These are phyloP conservation scores for Zarea fungicola DNA, from an alignment of 2,329 filamentous ascomycete species.

Conservation along the genomic window DNA sequence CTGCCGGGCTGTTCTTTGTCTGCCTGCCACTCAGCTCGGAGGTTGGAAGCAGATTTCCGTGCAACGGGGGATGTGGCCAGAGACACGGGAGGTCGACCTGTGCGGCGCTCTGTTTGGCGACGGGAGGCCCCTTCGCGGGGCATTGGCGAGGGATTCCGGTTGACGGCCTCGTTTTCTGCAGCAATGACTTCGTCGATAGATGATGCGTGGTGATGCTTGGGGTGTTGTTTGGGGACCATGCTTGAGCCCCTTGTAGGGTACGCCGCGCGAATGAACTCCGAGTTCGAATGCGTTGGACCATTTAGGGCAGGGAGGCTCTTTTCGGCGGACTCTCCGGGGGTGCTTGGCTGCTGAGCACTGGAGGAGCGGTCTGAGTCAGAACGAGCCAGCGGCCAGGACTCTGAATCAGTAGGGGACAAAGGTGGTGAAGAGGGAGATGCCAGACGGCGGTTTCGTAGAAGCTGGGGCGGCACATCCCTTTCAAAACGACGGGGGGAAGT, in stretches of 20 bases:
- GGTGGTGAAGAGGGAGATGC: slow-evolving; percentile 3
- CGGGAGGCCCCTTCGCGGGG: not conserved
- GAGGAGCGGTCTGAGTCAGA: not conserved
- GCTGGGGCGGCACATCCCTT: slow-evolving; percentile 6
- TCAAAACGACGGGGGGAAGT: slow-evolving; percentile 7
- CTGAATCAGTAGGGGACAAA: not conserved
- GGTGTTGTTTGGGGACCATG: slow-evolving; percentile 18
- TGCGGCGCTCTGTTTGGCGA: slow-evolving; percentile 6
- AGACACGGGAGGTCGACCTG: slow-evolving; percentile 6
- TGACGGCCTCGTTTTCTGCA: slow-evolving; percentile 2
- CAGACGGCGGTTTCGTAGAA: slow-evolving; percentile 8
- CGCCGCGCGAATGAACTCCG: slow-evolving; percentile 15
- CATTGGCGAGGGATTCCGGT: slow-evolving; percentile 10
- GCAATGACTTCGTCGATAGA: slow-evolving; percentile 21
- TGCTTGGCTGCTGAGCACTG: not conserved
- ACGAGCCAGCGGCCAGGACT: slow-evolving; percentile 2
- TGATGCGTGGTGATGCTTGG: slow-evolving; percentile 22
- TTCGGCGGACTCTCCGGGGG: not conserved
- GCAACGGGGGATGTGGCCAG: slow-evolving; percentile 1
- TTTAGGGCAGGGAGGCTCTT: not conserved
- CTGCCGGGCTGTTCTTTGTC: not conserved
- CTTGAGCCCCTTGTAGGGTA: slow-evolving; percentile 25
- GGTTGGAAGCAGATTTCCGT: slow-evolving; percentile 7
- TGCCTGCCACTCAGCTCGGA: not conserved
- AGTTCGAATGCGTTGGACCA: not conserved